Evolutionary conservation across 1,284 basidiomycete species (phyloP).

Genomic region (Heterobasidion parviporum): DNA sequence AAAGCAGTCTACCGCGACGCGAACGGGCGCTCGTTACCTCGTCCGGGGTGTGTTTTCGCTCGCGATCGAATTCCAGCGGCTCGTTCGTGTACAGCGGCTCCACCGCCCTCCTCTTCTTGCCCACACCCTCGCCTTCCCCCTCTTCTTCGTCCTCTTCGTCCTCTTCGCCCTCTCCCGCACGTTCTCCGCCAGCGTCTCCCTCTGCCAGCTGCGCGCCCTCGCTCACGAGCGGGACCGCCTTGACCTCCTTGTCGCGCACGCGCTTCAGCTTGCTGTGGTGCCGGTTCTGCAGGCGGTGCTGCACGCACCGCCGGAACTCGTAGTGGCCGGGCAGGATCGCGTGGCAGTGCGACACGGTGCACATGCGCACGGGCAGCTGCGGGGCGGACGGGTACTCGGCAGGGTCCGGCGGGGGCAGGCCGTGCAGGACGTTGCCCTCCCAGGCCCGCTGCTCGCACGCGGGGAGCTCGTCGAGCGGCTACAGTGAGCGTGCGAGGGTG

Average conservation of each 20-base stretch:
- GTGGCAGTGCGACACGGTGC: conserved; percentile 50
- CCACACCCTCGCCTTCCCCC: neutral
- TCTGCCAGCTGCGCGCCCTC: neutral
- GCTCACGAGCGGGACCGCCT: conserved; percentile 20
- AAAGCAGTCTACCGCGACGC: neutral
- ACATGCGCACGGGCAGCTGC: conserved; percentile 35
- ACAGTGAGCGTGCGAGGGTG: neutral
- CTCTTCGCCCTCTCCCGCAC: neutral
- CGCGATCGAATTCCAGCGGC: neutral
- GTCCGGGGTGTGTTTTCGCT: neutral
- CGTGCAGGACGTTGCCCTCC: conserved; percentile 11
- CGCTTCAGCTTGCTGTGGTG: conserved; percentile 45
- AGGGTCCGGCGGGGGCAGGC: conserved; percentile 7
- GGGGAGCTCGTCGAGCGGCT: conserved; percentile 12
- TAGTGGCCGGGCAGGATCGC: conserved; percentile 38
- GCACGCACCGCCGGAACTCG: conserved; percentile 44
- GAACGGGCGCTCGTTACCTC: neutral
- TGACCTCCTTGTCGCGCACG: conserved; percentile 35
- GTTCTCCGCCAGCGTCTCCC: neutral
- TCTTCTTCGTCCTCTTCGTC: neutral
- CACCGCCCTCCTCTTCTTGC: neutral
- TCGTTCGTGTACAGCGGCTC: neutral
- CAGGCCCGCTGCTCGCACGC: conserved; percentile 10
- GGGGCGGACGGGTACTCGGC: conserved; percentile 3
- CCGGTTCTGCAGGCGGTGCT: conserved; percentile 45